phyloP scores from a whole-genome alignment of 768 basidiomycete species.

The Amanita brunnescens region DNA sequence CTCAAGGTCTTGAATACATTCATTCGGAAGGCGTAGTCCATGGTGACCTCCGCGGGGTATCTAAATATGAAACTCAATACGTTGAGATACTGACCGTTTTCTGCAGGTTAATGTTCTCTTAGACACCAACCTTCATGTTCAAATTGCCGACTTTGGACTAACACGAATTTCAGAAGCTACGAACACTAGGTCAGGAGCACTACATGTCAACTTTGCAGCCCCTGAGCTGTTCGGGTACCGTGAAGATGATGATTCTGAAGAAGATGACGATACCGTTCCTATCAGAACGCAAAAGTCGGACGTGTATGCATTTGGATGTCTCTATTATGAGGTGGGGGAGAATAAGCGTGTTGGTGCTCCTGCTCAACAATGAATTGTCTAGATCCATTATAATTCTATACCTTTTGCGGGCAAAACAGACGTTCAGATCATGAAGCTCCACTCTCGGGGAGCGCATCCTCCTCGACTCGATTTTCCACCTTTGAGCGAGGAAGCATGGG shows the following conservation, averaged over 20 bases:
- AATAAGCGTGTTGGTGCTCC: neutral
- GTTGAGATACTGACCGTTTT: too few relatives aligned
- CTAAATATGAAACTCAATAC: too few relatives aligned
- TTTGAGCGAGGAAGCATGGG: neutral
- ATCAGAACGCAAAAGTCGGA: neutral
- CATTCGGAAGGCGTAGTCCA: neutral
- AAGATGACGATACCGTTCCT: too few relatives aligned
- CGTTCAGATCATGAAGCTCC: neutral
- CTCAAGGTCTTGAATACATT: neutral
- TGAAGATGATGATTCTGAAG: neutral
- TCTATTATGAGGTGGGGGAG: neutral
- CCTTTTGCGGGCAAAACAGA: neutral
- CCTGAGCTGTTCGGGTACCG: neutral
- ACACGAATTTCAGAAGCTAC: neutral
- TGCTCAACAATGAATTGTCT: neutral
- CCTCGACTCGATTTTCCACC: neutral
- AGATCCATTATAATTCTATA: neutral
- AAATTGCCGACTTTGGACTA: neutral
- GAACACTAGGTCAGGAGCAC: neutral
- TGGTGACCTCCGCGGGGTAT: too few relatives aligned
- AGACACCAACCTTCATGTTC: neutral
- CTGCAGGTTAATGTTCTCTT: neutral
- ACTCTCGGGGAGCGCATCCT: neutral
- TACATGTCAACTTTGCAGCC: neutral
- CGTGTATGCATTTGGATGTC: neutral